Conservation (phyloP, 2,329 filamentous ascomycete genomes). For the Teratosphaeria pseudoeucalypti region DNA sequence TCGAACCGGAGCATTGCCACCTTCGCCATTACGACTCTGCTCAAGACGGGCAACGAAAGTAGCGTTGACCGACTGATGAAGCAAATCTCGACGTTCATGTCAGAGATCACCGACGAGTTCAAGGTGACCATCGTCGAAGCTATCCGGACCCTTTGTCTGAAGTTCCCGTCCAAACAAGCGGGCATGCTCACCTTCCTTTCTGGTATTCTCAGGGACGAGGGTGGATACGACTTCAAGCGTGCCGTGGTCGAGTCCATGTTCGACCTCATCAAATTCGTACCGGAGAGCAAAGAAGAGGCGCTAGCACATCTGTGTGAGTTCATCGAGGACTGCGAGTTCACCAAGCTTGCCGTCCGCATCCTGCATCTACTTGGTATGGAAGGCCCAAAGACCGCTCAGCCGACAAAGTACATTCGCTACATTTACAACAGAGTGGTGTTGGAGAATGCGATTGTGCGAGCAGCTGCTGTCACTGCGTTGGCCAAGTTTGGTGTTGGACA, state of each 20-base stretch:
- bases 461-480: conserved; percentile 86
- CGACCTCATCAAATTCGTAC: conserved; percentile 96
- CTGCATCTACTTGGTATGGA: conserved; percentile 88
- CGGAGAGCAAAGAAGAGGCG: conserved; percentile 70
- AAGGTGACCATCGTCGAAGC: conserved; percentile 99
- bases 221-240: conserved; percentile 96
- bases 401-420: conserved; percentile 97
- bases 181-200: conserved; percentile 96
- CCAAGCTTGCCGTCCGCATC: conserved; percentile 90
- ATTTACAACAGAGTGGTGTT: conserved; percentile 98
- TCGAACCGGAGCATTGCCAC: conserved; percentile 95
- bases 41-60: conserved; percentile 96
- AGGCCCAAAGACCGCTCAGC: conserved; percentile 87
- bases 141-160: conserved; percentile 89
- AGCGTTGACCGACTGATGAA: conserved; percentile 97
- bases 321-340: conserved; percentile 98
- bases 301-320: conserved; percentile 96
- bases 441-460: conserved; percentile 91
- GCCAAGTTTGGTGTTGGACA: conserved; percentile 97
- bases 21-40: conserved; percentile 92
- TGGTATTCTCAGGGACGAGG: conserved; percentile 91
- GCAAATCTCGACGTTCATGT: conserved; percentile 97
- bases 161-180: conserved; percentile 96
- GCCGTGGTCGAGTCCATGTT: conserved; percentile 99
- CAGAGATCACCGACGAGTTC: conserved; percentile 97